Evolutionary conservation across 106 monocot genomes (phyloP).

Genomic region (Dendrobium huoshanense): DNA sequence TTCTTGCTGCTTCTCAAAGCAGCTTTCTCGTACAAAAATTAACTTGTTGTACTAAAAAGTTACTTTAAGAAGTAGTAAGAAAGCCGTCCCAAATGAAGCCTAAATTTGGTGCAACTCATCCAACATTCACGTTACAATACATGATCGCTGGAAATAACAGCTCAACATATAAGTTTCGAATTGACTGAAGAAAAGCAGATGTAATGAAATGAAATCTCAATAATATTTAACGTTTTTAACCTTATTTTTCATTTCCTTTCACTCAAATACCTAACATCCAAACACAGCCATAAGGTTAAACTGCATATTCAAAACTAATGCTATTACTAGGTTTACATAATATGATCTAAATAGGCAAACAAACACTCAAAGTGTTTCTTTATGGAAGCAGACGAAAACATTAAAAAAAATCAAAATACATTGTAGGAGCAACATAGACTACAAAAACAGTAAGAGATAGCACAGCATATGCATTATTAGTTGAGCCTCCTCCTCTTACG

Average conservation of each 20-base stretch:
- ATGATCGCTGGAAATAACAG: background rate
- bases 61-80: too few relatives aligned
- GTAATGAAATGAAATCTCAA: background rate
- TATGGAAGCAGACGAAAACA: background rate
- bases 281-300: background rate
- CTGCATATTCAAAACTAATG: background rate
- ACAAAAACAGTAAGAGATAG: slow-evolving; percentile 10
- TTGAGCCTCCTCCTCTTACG: slow-evolving; percentile 69
- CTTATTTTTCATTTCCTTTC: background rate
- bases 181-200: too few relatives aligned
- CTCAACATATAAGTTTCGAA: too few relatives aligned
- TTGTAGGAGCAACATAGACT: background rate
- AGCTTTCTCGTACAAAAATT: too few relatives aligned
- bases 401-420: slow-evolving; percentile 7
- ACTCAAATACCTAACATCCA: too few relatives aligned
- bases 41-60: too few relatives aligned
- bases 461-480: slow-evolving; percentile 7
- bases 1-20: too few relatives aligned
- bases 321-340: background rate
- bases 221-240: background rate
- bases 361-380: background rate
- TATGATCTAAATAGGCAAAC: background rate
- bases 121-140: background rate
- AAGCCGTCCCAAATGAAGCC: too few relatives aligned
- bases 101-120: too few relatives aligned